Evolutionary conservation across 306 rosid species (phyloP).

Genomic region (Malus sieversii): DNA sequence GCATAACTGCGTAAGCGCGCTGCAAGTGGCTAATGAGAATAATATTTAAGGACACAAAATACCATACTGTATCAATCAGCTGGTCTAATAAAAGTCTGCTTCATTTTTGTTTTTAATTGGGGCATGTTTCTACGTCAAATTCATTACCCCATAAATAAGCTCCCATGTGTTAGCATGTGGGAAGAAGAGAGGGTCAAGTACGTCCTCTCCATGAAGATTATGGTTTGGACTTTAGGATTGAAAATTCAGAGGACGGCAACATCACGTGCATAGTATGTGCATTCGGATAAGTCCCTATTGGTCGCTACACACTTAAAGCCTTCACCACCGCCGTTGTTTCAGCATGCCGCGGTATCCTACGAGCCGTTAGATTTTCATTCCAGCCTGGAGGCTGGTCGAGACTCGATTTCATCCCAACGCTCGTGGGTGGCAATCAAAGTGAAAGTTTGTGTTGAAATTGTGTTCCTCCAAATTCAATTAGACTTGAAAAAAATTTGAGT

Average conservation of each 20-base stretch:
- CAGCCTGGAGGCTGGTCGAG: not conserved
- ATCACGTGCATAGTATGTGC: not conserved
- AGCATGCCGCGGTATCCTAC: slow-evolving; percentile 3
- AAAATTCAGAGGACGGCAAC: not conserved
- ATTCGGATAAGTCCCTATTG: not conserved
- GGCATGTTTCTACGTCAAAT: not conserved
- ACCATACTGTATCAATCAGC: not conserved
- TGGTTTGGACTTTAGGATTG: not conserved
- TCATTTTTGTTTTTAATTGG: no score
- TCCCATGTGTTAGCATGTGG: not conserved
- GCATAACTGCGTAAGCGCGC: accelerated
- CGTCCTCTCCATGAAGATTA: not conserved
- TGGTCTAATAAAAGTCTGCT: not conserved
- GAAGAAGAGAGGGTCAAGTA: not conserved
- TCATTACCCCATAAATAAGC: not conserved
- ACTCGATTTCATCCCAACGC: not conserved
- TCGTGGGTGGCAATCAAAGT: not conserved
- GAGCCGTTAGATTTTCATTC: not conserved
- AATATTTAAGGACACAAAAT: no score
- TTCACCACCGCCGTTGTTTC: slow-evolving; percentile 15
- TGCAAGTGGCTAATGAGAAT: no score
- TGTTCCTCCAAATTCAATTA: no score
- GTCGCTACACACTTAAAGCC: not conserved
- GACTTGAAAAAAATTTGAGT: no score
- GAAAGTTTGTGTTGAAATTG: no score